Evolutionary conservation across 441 rosid species (phyloP).

Genomic region (Erysimum pusillum): DNA sequence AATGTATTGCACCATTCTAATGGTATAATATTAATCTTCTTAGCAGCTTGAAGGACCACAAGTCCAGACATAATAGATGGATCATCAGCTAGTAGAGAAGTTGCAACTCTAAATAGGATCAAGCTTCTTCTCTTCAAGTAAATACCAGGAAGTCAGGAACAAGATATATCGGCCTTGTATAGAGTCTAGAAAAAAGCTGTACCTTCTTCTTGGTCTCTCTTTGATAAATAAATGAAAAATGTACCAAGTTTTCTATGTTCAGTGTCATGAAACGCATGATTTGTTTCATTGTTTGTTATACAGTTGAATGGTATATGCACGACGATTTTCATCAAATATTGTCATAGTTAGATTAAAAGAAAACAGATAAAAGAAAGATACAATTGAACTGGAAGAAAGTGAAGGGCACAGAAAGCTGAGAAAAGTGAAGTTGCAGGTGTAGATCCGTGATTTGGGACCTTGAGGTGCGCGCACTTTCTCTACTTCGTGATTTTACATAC

Average conservation of each 20-base stretch:
- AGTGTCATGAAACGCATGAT: background rate
- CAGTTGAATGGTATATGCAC: background rate
- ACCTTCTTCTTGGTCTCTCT: background rate
- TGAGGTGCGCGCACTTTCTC: constrained; percentile 21
- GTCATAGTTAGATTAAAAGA: background rate
- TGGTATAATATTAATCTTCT: background rate
- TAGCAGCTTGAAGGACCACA: constrained; percentile 38
- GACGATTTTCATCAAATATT: background rate
- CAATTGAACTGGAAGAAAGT: background rate
- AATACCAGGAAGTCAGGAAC: constrained; percentile 28
- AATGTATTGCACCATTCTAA: constrained; percentile 11
- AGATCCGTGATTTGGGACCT: constrained; percentile 44
- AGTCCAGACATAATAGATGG: constrained; percentile 18
- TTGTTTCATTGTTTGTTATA: background rate
- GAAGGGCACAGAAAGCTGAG: constrained; percentile 21
- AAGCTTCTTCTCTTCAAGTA: constrained; percentile 30
- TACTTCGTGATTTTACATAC: background rate
- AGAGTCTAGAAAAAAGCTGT: constrained; percentile 20
- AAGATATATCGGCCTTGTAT: constrained; percentile 31
- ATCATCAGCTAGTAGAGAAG: constrained; percentile 34
- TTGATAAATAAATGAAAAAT: constrained; percentile 13
- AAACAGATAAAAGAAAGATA: background rate
- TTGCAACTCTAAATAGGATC: constrained; percentile 6
- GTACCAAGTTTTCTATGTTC: constrained; percentile 17
- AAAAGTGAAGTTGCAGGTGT: constrained; percentile 38